These are phyloP conservation scores for Ramalina intermedia DNA, from an alignment of 495 filamentous ascomycete species.

Conservation along the genomic window DNA sequence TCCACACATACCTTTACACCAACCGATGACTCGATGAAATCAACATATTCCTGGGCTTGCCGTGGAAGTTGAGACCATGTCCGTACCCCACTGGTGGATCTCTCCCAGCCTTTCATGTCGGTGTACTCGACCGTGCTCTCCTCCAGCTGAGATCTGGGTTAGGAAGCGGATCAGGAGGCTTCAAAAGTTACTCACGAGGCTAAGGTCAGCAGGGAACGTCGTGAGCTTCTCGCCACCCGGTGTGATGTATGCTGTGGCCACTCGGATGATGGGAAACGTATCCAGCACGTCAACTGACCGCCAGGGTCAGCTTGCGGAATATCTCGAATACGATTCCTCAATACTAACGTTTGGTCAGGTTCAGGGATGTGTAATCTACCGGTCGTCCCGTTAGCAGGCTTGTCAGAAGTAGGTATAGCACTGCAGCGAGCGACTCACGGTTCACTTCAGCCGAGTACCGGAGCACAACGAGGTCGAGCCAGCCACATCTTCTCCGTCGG, in stretches of 20 bases:
- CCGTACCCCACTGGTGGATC: slow-evolving; percentile 45
- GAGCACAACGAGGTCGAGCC: slow-evolving; percentile 79
- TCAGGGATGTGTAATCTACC: slow-evolving; percentile 55
- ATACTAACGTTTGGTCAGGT: slow-evolving; percentile 55
- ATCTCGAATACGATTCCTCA: no score
- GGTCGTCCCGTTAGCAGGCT: no score
- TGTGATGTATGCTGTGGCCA: slow-evolving; percentile 56
- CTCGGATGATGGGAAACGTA: slow-evolving; percentile 64
- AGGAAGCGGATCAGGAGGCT: no score
- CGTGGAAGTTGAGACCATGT: slow-evolving; percentile 55
- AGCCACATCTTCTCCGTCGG: slow-evolving; percentile 47
- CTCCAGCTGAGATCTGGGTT: slow-evolving; percentile 20
- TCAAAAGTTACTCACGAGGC: slow-evolving; percentile 13
- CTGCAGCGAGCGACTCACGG: slow-evolving; percentile 1
- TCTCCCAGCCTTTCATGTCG: slow-evolving; percentile 67
- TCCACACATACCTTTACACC: slow-evolving; percentile 40
- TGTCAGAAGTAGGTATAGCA: no score
- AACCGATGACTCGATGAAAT: slow-evolving; percentile 62
- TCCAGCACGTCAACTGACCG: slow-evolving; percentile 58
- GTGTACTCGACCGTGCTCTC: slow-evolving; percentile 51
- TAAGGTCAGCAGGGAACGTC: slow-evolving; percentile 55
- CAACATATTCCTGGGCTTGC: slow-evolving; percentile 60
- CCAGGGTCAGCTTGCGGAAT: no score
- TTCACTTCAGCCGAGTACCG: slow-evolving; percentile 60
- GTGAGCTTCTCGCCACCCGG: slow-evolving; percentile 34